phyloP scores from a whole-genome alignment of 345 rosid genomes.

The Pelargonium nanum region DNA sequence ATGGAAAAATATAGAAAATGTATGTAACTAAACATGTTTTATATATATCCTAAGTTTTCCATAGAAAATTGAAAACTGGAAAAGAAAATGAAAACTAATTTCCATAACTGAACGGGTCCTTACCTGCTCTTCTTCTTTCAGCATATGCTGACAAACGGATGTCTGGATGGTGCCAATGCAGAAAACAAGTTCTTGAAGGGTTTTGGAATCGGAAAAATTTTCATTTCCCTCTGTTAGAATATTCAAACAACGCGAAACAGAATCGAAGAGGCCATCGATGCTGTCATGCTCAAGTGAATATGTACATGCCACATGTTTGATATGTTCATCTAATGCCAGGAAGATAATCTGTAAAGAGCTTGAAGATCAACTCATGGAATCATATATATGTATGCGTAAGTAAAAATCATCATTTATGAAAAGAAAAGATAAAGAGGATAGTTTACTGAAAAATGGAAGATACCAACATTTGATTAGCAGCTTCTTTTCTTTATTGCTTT shows the following conservation, averaged over 20 bases:
- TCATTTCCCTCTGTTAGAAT: conserved; percentile 22
- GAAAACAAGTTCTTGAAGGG: conserved; percentile 39
- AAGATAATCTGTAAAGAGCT: conserved; percentile 52
- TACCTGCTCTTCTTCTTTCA: conserved; percentile 82
- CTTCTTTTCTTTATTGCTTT: neutral
- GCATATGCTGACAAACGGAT: conserved; percentile 56
- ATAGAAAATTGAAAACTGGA: neutral
- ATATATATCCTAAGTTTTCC: neutral
- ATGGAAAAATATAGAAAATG: neutral
- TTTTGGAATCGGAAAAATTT: conserved; percentile 12
- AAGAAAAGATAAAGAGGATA: neutral
- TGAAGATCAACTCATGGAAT: conserved; percentile 8
- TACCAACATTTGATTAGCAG: neutral
- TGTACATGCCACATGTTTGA: conserved; percentile 40
- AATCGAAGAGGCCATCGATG: conserved; percentile 36
- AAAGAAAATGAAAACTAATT: neutral
- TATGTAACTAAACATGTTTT: neutral
- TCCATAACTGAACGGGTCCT: neutral
- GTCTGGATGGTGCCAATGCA: conserved; percentile 39
- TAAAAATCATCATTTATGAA: neutral
- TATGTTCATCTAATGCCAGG: conserved; percentile 40
- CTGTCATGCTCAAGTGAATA: conserved; percentile 66
- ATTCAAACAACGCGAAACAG: conserved; percentile 31
- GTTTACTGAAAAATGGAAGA: neutral
- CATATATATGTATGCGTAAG: neutral